Evolutionary conservation across 129 eudicot genomes (phyloP).

Genomic region (Glebionis coronaria): DNA sequence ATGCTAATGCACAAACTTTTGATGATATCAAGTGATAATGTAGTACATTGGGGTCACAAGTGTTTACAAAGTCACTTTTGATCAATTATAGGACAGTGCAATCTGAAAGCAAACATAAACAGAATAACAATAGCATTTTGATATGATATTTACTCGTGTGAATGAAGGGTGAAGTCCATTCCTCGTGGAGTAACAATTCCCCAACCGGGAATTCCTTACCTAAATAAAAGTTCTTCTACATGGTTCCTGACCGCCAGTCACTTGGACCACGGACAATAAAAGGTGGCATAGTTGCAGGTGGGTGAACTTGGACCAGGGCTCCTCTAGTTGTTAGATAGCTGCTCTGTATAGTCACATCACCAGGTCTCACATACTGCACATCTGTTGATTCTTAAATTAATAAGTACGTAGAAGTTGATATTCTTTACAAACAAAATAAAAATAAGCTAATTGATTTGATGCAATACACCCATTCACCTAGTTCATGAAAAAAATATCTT

Average conservation of each 20-base stretch:
- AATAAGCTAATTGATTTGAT: too few relatives aligned
- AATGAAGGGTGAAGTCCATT: slow-evolving; percentile 92
- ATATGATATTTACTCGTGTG: slow-evolving; percentile 67
- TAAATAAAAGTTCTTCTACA: slow-evolving; percentile 65
- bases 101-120: background rate
- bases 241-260: slow-evolving; percentile 82
- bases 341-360: slow-evolving; percentile 82
- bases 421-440: too few relatives aligned
- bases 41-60: too few relatives aligned
- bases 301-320: slow-evolving; percentile 72
- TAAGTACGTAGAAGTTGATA: too few relatives aligned
- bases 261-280: slow-evolving; percentile 88
- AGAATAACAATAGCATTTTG: background rate
- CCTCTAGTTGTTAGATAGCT: slow-evolving; percentile 57
- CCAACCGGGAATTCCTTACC: slow-evolving; percentile 72
- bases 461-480: too few relatives aligned
- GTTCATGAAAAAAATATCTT: too few relatives aligned
- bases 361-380: slow-evolving; percentile 95
- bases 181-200: slow-evolving; percentile 76
- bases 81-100: too few relatives aligned
- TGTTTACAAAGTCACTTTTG: too few relatives aligned
- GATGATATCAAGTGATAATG: too few relatives aligned
- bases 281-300: slow-evolving; percentile 52
- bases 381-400: background rate
- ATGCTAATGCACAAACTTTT: too few relatives aligned